Base-by-base conservation (phyloP, 805 yeast species). In the Cyberlindnera mrakii region DNA sequence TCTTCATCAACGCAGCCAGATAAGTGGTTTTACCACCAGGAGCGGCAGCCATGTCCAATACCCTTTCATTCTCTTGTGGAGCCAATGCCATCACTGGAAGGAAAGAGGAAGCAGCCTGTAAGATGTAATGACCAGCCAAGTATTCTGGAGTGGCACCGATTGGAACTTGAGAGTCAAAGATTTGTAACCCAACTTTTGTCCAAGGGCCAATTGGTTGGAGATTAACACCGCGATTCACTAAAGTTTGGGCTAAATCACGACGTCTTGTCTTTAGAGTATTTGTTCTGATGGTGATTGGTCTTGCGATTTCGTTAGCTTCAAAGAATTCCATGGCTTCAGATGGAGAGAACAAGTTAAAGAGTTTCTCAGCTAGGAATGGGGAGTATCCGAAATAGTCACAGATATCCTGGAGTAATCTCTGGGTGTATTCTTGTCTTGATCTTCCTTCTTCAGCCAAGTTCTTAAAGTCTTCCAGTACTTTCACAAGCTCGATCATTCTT, bases 101-200 rank as follows among this genome's bases (percentile, higher is more conserved):
- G 67, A 91, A 93, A 9, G 98, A 90, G 6, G 97, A 90, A 18
- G 99, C 99, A 35, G 99, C 99, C 67, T 93, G 99, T 57, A 93
- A 70, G 49, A 93, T 93, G 68, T 93, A 93, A 60, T 93, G 96
- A 59, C 99, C 99, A 13, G 98, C 95, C 59, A 93, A 72, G 63
- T 93, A 93, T 68, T 93, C 99, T 35, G 99, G 99, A 8, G 99
- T 93, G 36, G 99, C 99, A 66, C 99, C 99, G 54, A 93, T 86
- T 35, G 99, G 99, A n/a, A 93, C 98, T 65, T 90, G 98, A 19
- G 98, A 90, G 62, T 93, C 99, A 63, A 91, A 93, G 41, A 93
- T 82, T 66, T 93, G 99, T 52, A 93, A 72, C 49, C 99, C 99
- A 40, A 93, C 98, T 66, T 93, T 93, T 19, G 98, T 89, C 99